Conservation (phyloP, 2,329 filamentous ascomycete genomes). For the Aspergillus texensis region DNA sequence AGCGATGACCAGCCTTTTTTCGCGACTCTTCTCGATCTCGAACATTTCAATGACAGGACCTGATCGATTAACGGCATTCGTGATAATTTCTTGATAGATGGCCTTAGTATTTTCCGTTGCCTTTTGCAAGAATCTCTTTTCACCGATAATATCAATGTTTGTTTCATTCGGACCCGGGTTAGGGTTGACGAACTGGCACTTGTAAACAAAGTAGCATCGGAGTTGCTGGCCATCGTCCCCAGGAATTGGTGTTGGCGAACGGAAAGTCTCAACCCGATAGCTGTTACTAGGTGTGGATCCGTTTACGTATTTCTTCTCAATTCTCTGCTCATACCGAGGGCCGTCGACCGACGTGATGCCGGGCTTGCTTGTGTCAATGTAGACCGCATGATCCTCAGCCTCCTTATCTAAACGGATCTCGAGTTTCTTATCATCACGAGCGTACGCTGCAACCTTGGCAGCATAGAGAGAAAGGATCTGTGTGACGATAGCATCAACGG, state of each 20-base stretch:
- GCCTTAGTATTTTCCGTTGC: constrained; percentile 93
- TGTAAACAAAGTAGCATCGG: constrained; percentile 98
- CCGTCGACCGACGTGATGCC: constrained; percentile 75
- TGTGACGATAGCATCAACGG: constrained; percentile 81
- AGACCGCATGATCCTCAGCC: constrained; percentile 90
- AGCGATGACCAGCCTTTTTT: constrained; percentile 92
- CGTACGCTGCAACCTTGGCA: constrained; percentile 91
- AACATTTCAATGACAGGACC: constrained; percentile 98
- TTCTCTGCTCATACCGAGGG: constrained; percentile 88
- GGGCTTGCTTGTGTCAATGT: constrained; percentile 95
- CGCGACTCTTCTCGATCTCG: constrained; percentile 85
- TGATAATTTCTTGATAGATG: constrained; percentile 93
- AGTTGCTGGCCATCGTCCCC: constrained; percentile 76
- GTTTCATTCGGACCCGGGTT: constrained; percentile 77
- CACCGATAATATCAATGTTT: constrained; percentile 85
- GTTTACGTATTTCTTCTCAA: constrained; percentile 95
- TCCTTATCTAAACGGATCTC: constrained; percentile 97
- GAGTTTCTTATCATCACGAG: constrained; percentile 87
- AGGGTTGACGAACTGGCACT: constrained; percentile 83
- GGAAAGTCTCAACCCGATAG: constrained; percentile 97
- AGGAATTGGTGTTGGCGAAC: constrained; percentile 80
- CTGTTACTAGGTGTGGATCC: constrained; percentile 69
- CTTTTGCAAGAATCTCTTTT: constrained; percentile 93
- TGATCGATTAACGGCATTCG: constrained; percentile 77
- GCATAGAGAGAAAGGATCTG: constrained; percentile 97